Base-by-base conservation (phyloP, 2,329 filamentous ascomycete genomes). In the Colletotrichum lini region DNA sequence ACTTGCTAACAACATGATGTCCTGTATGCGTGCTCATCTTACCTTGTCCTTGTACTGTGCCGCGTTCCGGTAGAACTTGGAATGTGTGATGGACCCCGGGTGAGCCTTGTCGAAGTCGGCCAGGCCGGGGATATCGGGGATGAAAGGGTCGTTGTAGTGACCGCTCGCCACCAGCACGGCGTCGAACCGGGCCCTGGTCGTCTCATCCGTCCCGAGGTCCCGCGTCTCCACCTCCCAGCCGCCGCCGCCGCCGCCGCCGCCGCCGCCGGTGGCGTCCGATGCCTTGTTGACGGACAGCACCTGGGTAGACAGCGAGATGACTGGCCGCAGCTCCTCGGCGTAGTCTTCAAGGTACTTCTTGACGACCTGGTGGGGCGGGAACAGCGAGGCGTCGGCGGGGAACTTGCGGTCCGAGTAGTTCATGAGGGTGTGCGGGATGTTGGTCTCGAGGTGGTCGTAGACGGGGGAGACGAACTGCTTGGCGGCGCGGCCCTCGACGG, bases 391-490 rank as follows among this genome's bases (percentile, higher is more conserved):
- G 10, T 88, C 84, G 8, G 83, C 74, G 0, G 88, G 85, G 76
- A 93, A 94, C 1, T 84, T 78, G 3, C 86, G 82, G 71, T 94
- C 91, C 0, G 89, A 89, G 77, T 89, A 95, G 13, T 86, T 84
- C 93, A 96, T 95, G 42, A 95, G 79, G 0, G 84, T 84, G 68
- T 92, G 87, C 0, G 93, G 92, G 45, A 95, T 93, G 78, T 96
- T 96, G 1, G 93, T 94, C 78, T 95, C 92, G 2, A 95, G 83
- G 15, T 84, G 81, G 62, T 92, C 89, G 78, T 95, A 72, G 56
- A 94, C 84, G 0, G 93, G 91, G 3, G 91, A 92, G n/a, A 92
- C 82, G 73, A 93, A 94, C 2, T 86, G 80, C 2, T 87, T 82
- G 42, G 74, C 74, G 1, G 65, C 65, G 21, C 70, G 66, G 2